Percentiles rank a stretch among this genome's conserved stretches.
phyloP scores from a whole-genome alignment of 2,329 filamentous ascomycete genomes.

The Cercospora zeae-maydis region DNA sequence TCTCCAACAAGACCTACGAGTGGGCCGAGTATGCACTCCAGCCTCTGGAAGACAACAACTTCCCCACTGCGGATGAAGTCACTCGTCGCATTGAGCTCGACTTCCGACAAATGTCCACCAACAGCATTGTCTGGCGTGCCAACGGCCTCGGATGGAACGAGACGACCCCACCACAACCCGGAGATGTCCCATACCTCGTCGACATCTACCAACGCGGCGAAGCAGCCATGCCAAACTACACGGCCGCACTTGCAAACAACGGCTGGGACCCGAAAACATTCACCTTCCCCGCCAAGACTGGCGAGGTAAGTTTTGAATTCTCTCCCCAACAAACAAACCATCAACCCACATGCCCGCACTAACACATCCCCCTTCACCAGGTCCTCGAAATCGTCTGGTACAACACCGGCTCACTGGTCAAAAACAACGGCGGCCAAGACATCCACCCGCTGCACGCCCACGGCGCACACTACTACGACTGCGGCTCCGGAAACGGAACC shows the following conservation, averaged over 20 bases:
- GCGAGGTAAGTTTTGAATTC: slow-evolving; percentile 49
- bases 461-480: slow-evolving; percentile 53
- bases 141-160: slow-evolving; percentile 29
- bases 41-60: slow-evolving; percentile 33
- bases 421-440: slow-evolving; percentile 36
- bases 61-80: slow-evolving; percentile 36
- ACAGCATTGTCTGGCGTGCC: slow-evolving; percentile 23
- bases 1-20: slow-evolving; percentile 36
- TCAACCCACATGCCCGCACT: slow-evolving; percentile 35
- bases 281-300: slow-evolving; percentile 53
- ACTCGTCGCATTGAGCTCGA: slow-evolving; percentile 38
- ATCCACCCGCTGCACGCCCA: slow-evolving; percentile 56
- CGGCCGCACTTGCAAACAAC: slow-evolving; percentile 47
- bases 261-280: slow-evolving; percentile 54
- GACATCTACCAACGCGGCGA: slow-evolving; percentile 51
- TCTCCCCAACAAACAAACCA: neutral
- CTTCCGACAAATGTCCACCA: slow-evolving; percentile 22
- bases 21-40: slow-evolving; percentile 41
- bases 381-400: slow-evolving; percentile 43
- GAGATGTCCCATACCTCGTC: slow-evolving; percentile 49
- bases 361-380: neutral
- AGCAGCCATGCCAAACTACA: slow-evolving; percentile 51
- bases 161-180: slow-evolving; percentile 18
- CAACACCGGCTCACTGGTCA: slow-evolving; percentile 38
- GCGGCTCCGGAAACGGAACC: slow-evolving; percentile 52